These are phyloP conservation scores for Phragmites australis DNA, from an alignment of 176 grass and related monocot species.

Conservation along the genomic window DNA sequence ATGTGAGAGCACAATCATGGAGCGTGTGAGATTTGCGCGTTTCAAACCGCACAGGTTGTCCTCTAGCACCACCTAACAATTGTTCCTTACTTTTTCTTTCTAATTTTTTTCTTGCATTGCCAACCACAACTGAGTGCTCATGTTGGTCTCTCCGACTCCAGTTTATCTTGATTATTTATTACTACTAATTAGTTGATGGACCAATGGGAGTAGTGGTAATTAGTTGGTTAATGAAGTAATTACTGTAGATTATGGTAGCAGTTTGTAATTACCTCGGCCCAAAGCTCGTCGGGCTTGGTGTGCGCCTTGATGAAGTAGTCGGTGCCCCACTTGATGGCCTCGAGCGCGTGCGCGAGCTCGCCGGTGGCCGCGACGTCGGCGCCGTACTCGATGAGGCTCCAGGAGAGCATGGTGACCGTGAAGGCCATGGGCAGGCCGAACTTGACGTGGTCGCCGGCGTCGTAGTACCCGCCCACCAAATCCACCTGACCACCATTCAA, in stretches of 20 bases:
- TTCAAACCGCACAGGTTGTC: conserved; percentile 38
- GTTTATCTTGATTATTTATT: neutral
- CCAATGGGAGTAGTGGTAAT: neutral
- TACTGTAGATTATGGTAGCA: too few species aligned
- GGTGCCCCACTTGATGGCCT: conserved; percentile 87
- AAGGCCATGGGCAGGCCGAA: conserved; percentile 89
- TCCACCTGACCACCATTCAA: conserved; percentile 51
- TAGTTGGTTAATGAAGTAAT: neutral
- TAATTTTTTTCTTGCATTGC: neutral
- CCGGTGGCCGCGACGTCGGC: conserved; percentile 57
- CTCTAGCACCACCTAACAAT: conserved; percentile 58
- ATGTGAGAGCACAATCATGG: conserved; percentile 34
- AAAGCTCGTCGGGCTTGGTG: conserved; percentile 64
- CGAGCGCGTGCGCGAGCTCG: conserved; percentile 60
- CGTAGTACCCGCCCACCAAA: conserved; percentile 85
- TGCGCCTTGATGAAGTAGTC: conserved; percentile 94
- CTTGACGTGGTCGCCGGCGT: conserved; percentile 95
- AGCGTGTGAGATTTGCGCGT: conserved; percentile 45
- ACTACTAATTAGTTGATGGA: neutral
- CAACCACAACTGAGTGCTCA: conserved; percentile 14
- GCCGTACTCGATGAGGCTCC: conserved; percentile 73
- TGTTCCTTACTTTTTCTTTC: conserved; percentile 17
- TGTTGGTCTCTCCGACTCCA: conserved; percentile 33
- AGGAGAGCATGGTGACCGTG: conserved; percentile 85
- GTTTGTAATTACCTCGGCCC: conserved; percentile 64